Percentiles rank a stretch among this genome's conserved stretches.
These are phyloP conservation scores for Phytopythium mirpurense DNA, from an alignment of 352 stramenopile species.

Conservation along the genomic window DNA sequence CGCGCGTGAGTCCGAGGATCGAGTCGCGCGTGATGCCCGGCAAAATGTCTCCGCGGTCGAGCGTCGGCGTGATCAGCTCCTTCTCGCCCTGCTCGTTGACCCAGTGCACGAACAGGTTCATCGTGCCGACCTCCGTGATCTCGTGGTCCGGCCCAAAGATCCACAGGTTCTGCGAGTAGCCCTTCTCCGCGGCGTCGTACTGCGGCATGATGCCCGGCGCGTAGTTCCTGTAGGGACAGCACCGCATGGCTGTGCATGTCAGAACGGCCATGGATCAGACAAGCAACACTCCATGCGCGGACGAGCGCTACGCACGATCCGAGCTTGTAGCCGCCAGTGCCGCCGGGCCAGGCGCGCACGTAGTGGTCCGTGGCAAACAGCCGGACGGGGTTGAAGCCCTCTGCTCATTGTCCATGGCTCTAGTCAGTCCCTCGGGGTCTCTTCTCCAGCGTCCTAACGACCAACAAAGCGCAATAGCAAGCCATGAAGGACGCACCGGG, in stretches of 20 bases:
- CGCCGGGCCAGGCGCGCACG: conserved; percentile 95
- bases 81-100: conserved; percentile 89
- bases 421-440: background rate
- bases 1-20: conserved; percentile 89
- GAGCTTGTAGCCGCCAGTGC: conserved; percentile 92
- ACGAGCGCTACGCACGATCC: conserved; percentile 54
- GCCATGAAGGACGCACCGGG: conserved; percentile 27
- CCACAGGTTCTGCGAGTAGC: conserved; percentile 92
- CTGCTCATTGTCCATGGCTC: conserved; percentile 5
- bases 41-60: conserved; percentile 95
- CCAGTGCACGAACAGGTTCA: conserved; percentile 99
- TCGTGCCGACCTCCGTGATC: conserved; percentile 90
- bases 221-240: conserved; percentile 56
- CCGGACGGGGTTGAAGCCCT: conserved; percentile 91
- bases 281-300: background rate
- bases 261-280: background rate
- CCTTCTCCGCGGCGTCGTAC: conserved; percentile 76
- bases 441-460: too few relatives aligned
- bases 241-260: background rate
- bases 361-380: conserved; percentile 89
- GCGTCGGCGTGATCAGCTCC: conserved; percentile 94
- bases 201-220: conserved; percentile 90
- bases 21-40: conserved; percentile 95
- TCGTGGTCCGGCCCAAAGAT: conserved; percentile 93
- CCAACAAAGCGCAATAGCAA: background rate